Evolutionary conservation across 2,329 filamentous ascomycete species (phyloP), one percentile per base, ranked within the genome.

Genomic region (Rhynchosporium graminicola): DNA sequence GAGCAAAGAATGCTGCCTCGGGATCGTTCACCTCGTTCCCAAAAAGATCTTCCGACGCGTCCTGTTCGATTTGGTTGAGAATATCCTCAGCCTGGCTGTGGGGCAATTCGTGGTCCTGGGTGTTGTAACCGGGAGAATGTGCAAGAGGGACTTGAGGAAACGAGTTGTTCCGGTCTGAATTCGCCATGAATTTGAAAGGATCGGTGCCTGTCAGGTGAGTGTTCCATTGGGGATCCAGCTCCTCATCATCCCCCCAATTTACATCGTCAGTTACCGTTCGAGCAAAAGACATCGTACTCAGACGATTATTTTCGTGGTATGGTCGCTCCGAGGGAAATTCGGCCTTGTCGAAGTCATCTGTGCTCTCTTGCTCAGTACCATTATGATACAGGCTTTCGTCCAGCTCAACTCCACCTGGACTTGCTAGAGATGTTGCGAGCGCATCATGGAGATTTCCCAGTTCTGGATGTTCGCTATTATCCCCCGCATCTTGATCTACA

Each of bases 201-300:
- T 88, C 83, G 1, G 80, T 80, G 58, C 83, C 79, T 36, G 79
- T 77, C 60, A 79, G 79, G 12, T 80, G 76, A 1, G 84, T 69
- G 56, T 76, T 81, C 81, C 82, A 87, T 64, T 87, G 84, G n/a
- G 75, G 64, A 47, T 74, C 72, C 3, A 72, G 72, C 28, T 86
- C 84, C 60, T 82, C 78, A 28, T 86, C 85, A 45, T 84, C 83
- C 61, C 79, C 80, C 76, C 84, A 87, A 72, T 78, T 86, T 29
- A 87, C 76, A 59, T 87, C 84, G 62, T 87, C 82, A 10, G 85
- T 83, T 12, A 87, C 84, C 1, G 86, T 88, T 42, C 86, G 81
- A 10, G 85, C 80, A 74, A 88, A 88, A 0, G 86, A 88, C 72
- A 82, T 80, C 54, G 80, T 85, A 73, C 84, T 88, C 9, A 80